A percentile compares a stretch with the other conserved stretches of the same genome.
These are phyloP conservation scores for Pichia inconspicua DNA, from an alignment of 1,139 yeast species.

Conservation along the genomic window DNA sequence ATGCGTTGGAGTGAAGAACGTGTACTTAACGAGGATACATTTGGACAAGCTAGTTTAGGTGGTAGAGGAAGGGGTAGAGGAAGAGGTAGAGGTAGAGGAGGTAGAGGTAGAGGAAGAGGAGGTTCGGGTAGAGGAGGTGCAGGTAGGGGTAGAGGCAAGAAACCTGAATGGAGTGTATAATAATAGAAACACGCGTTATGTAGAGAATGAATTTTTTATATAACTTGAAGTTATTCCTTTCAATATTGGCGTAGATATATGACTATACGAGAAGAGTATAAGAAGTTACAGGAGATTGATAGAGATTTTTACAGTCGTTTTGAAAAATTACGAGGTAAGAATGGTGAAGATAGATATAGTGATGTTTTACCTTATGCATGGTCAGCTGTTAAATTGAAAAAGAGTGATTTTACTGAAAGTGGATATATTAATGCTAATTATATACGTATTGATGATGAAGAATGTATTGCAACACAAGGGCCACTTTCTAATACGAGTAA, in stretches of 20 bases:
- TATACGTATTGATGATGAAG: constrained; percentile 25
- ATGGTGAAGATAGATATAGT: constrained; percentile 33
- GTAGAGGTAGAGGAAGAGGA: constrained; percentile 10
- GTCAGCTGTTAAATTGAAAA: constrained; percentile 40
- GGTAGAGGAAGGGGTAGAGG: constrained; percentile 18
- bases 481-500: constrained; percentile 51
- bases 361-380: constrained; percentile 56
- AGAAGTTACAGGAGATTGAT: constrained; percentile 5
- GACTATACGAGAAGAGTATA: background rate
- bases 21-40: constrained; percentile 55
- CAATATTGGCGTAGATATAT: too few species aligned
- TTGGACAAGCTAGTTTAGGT: constrained; percentile 44
- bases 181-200: background rate
- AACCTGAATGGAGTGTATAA: constrained; percentile 21
- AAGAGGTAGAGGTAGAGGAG: constrained; percentile 17
- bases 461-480: constrained; percentile 56
- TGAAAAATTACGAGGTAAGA: background rate
- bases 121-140: constrained; percentile 15
- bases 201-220: background rate
- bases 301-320: background rate
- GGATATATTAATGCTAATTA: constrained; percentile 43
- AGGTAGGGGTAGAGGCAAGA: constrained; percentile 21
- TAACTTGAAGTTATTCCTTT: too few species aligned
- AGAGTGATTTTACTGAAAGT: constrained; percentile 16
- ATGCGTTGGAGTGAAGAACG: constrained; percentile 62